Conservation (phyloP, 306 rosid species). For the Astragalus membranaceus region DNA sequence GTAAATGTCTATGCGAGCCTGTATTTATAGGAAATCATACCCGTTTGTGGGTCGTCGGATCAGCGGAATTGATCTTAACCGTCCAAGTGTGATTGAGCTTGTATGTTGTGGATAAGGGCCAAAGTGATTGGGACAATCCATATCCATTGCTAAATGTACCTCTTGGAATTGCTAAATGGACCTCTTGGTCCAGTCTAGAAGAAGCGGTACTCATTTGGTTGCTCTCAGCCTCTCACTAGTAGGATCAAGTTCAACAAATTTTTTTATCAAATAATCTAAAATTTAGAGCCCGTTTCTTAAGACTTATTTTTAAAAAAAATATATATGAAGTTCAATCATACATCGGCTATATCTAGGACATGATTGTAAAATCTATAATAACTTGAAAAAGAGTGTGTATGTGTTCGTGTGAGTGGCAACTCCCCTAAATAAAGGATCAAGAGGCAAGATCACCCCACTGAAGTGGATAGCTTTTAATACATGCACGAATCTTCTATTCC, state of each 20-base stretch:
- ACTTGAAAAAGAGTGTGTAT: background rate
- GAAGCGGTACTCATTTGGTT: background rate
- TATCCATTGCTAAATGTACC: no score
- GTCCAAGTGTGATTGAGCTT: no score
- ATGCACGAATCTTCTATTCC: conserved; percentile 34
- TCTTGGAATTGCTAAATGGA: no score
- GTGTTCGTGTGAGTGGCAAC: background rate
- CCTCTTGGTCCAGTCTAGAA: no score
- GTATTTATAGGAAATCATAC: no score
- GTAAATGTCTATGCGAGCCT: no score
- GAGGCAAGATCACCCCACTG: background rate
- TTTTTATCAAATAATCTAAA: background rate
- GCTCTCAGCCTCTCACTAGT: background rate
- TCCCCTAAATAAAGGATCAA: conserved; percentile 13
- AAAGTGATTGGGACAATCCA: no score
- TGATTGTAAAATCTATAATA: background rate
- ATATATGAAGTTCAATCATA: background rate
- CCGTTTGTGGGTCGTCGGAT: no score
- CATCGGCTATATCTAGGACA: background rate
- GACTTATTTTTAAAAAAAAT: no score
- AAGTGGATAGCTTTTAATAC: conserved; percentile 12
- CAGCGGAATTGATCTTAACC: no score
- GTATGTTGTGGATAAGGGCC: no score
- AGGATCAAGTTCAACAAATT: background rate
- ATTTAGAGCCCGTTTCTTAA: no score